A percentile compares a stretch with the other conserved stretches of the same genome.
phyloP scores from a whole-genome alignment of 1,284 basidiomycete genomes.

The Cryptococcus hybrid region DNA sequence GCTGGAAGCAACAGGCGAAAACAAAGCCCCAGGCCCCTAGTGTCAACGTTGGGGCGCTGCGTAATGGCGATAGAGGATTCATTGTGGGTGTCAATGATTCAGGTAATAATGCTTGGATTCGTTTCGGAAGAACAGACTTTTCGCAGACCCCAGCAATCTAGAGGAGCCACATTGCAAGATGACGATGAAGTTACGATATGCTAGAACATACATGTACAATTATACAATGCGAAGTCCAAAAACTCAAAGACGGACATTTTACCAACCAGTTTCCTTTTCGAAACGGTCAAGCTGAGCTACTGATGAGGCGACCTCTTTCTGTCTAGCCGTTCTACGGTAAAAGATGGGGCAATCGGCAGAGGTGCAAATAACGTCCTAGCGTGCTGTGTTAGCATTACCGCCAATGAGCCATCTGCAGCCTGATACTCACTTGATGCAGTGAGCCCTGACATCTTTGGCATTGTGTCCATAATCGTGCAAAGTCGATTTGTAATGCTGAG shows the following conservation, averaged over 20 bases:
- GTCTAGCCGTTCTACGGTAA: slow-evolving; percentile 94
- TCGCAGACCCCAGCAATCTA: slow-evolving; percentile 68
- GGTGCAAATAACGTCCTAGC: slow-evolving; percentile 88
- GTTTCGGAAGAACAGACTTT: slow-evolving; percentile 85
- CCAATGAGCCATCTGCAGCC: background rate
- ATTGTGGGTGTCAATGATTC: slow-evolving; percentile 88
- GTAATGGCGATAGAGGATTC: slow-evolving; percentile 78
- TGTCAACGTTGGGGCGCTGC: slow-evolving; percentile 66
- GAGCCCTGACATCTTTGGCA: slow-evolving; percentile 96
- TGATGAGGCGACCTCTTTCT: slow-evolving; percentile 90
- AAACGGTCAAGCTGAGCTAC: slow-evolving; percentile 76
- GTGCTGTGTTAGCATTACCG: background rate
- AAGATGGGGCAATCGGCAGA: slow-evolving; percentile 98
- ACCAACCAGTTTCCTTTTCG: slow-evolving; percentile 55
- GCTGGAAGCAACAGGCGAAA: background rate
- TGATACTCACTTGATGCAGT: slow-evolving; percentile 70
- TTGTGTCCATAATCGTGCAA: slow-evolving; percentile 93
- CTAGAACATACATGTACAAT: slow-evolving; percentile 2
- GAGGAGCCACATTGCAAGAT: background rate
- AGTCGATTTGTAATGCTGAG: slow-evolving; percentile 79
- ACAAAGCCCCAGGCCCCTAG: slow-evolving; percentile 25
- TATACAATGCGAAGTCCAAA: background rate
- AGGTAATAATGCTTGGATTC: slow-evolving; percentile 83
- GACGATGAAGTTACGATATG: slow-evolving; percentile 6
- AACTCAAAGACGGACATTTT: background rate